Percentiles rank a stretch among this genome's conserved stretches.
These are phyloP conservation scores for Gloeopeniophorella convolvens DNA, from an alignment of 768 basidiomycete species.

Conservation along the genomic window DNA sequence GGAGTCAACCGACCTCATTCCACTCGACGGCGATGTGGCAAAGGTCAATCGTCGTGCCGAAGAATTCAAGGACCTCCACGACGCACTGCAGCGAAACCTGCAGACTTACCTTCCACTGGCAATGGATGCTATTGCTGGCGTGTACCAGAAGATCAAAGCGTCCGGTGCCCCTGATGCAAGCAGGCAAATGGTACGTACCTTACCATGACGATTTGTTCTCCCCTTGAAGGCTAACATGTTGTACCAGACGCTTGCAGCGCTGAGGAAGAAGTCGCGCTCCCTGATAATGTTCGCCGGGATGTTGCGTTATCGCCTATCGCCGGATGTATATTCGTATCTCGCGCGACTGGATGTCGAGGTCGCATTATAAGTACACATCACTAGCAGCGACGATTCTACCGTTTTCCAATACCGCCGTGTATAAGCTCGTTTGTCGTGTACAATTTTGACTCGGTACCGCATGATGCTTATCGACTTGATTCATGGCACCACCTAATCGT, in stretches of 20 bases:
- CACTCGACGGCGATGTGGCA: slow-evolving; percentile 76
- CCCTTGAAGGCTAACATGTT: slow-evolving; percentile 20
- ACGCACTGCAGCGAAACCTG: slow-evolving; percentile 83
- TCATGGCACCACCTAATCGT: too few relatives aligned
- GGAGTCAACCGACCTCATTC: slow-evolving; percentile 82
- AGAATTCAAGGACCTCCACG: slow-evolving; percentile 82
- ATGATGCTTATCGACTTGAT: too few relatives aligned
- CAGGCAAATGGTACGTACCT: slow-evolving; percentile 60
- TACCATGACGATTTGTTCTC: slow-evolving; percentile 9
- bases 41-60: slow-evolving; percentile 83
- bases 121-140: slow-evolving; percentile 85
- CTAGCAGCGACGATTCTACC: too few relatives aligned
- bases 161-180: slow-evolving; percentile 67
- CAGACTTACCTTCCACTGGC: slow-evolving; percentile 82
- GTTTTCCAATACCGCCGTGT: too few relatives aligned
- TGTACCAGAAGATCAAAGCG: slow-evolving; percentile 72
- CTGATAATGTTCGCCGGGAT: slow-evolving; percentile 87
- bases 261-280: slow-evolving; percentile 77
- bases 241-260: slow-evolving; percentile 50
- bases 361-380: slow-evolving; percentile 57
- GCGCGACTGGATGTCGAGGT: slow-evolving; percentile 83
- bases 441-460: too few relatives aligned
- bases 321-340: slow-evolving; percentile 85
- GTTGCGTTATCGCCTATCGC: slow-evolving; percentile 83
- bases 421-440: too few relatives aligned